These are phyloP conservation scores for Alternaria conjuncta DNA, from an alignment of 2,329 filamentous ascomycete species.

Conservation along the genomic window DNA sequence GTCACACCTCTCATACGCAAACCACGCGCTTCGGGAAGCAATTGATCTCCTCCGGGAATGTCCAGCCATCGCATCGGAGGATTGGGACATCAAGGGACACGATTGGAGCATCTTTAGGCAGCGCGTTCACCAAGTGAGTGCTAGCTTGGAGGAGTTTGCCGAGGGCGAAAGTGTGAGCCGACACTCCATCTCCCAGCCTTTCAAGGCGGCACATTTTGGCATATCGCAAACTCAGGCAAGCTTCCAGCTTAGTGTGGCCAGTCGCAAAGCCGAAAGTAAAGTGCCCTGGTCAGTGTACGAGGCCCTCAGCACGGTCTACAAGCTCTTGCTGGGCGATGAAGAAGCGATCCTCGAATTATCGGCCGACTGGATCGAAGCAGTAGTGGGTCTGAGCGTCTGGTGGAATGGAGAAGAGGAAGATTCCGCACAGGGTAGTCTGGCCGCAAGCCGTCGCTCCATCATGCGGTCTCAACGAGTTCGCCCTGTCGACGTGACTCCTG, in stretches of 20 bases:
- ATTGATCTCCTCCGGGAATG: slow-evolving; percentile 74
- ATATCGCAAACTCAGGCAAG: slow-evolving; percentile 56
- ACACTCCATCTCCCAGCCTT: slow-evolving; percentile 51
- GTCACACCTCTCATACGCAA: slow-evolving; percentile 77
- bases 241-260: slow-evolving; percentile 71
- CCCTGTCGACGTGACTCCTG: slow-evolving; percentile 59
- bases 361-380: slow-evolving; percentile 92
- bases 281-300: slow-evolving; percentile 93
- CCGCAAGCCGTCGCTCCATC: slow-evolving; percentile 53
- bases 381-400: slow-evolving; percentile 83
- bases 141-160: slow-evolving; percentile 77
- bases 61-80: slow-evolving; percentile 67
- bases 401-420: slow-evolving; percentile 78
- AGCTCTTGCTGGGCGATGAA: slow-evolving; percentile 76
- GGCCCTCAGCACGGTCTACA: slow-evolving; percentile 79
- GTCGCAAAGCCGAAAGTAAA: slow-evolving; percentile 77
- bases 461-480: slow-evolving; percentile 51
- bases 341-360: slow-evolving; percentile 77
- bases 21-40: slow-evolving; percentile 72
- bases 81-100: slow-evolving; percentile 83
- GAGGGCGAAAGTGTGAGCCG: slow-evolving; percentile 69
- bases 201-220: slow-evolving; percentile 51
- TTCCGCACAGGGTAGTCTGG: slow-evolving; percentile 50
- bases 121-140: slow-evolving; percentile 71
- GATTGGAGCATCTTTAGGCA: slow-evolving; percentile 87